These are phyloP conservation scores for Clohesyomyces aquaticus DNA, from an alignment of 495 filamentous ascomycete genomes.

Conservation along the genomic window DNA sequence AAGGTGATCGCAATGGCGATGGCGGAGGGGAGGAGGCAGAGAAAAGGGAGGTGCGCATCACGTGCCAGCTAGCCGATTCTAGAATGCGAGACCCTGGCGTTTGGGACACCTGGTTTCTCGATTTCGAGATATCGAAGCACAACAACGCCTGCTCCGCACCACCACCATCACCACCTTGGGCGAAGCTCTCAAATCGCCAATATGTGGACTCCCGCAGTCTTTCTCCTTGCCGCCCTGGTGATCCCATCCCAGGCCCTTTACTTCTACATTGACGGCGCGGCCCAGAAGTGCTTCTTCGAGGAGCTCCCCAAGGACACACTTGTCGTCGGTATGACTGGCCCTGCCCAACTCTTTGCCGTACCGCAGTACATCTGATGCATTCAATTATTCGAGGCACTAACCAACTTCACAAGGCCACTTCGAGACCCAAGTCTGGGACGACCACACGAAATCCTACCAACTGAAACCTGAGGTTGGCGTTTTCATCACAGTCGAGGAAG, in stretches of 20 bases:
- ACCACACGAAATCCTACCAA: constrained; percentile 63
- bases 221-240: constrained; percentile 47
- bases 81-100: background rate
- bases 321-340: constrained; percentile 70
- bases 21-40: background rate
- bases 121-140: constrained; percentile 15
- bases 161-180: constrained; percentile 6
- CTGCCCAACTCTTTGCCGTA: background rate
- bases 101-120: constrained; percentile 25
- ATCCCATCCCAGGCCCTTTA: constrained; percentile 78
- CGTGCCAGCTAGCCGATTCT: background rate
- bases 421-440: constrained; percentile 77
- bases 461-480: constrained; percentile 75
- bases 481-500: constrained; percentile 91
- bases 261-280: constrained; percentile 89
- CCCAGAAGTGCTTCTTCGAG: constrained; percentile 93
- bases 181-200: constrained; percentile 18
- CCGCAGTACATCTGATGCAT: too few relatives aligned
- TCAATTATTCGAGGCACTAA: background rate
- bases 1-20: background rate
- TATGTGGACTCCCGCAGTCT: constrained; percentile 33
- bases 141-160: constrained; percentile 13
- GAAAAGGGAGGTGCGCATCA: background rate
- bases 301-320: constrained; percentile 97
- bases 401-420: constrained; percentile 66